Conservation (phyloP, 176 grass and related monocot species). For the Oryza longistaminata region DNA sequence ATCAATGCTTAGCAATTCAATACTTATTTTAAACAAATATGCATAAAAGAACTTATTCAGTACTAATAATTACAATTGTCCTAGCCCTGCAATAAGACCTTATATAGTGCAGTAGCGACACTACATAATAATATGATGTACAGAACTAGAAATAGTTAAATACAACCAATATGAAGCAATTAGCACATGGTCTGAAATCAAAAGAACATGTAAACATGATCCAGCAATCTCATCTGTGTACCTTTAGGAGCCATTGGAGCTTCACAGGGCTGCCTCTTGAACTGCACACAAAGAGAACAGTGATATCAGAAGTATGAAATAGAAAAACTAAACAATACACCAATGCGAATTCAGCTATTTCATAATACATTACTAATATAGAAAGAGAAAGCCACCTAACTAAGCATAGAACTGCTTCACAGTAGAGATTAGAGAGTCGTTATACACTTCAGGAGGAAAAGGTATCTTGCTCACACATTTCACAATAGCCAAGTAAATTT, state of each 20-base stretch:
- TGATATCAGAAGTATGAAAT: background rate
- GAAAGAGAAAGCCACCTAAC: background rate
- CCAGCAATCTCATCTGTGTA: background rate
- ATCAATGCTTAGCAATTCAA: no score
- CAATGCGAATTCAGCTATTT: background rate
- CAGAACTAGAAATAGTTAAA: background rate
- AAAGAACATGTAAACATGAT: background rate
- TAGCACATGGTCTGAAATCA: background rate
- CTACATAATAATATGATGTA: background rate
- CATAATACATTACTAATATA: background rate
- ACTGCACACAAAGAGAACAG: background rate
- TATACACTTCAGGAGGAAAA: no score
- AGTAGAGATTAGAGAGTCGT: background rate
- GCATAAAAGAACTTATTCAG: no score
- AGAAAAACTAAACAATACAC: background rate
- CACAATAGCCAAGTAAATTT: background rate
- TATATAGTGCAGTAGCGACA: background rate
- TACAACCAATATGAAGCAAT: background rate
- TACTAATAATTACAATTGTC: no score
- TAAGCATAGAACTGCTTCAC: background rate
- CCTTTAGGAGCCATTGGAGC: slow-evolving; percentile 53
- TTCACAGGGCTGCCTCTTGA: slow-evolving; percentile 25
- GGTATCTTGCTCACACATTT: background rate
- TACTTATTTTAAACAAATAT: no score
- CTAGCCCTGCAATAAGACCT: no score